Percentiles rank a stretch among this genome's conserved stretches.
Conservation (phyloP, 768 basidiomycete species). For the Suillus subalutaceus region DNA sequence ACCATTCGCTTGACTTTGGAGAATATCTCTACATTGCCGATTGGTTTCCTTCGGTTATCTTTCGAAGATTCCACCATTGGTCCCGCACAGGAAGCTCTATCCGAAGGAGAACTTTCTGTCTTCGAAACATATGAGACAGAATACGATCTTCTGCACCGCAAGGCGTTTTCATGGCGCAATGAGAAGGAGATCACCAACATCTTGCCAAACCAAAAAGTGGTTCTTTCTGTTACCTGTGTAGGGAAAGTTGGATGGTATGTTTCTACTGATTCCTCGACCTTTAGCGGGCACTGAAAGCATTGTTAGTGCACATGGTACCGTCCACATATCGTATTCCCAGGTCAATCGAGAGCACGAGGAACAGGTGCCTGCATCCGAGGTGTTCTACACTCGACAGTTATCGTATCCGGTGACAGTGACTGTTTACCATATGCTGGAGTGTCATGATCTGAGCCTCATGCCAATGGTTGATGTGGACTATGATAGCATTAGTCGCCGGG, state of each 20-base stretch:
- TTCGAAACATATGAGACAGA: constrained; percentile 93
- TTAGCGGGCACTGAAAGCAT: constrained; percentile 10
- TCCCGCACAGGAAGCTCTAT: constrained; percentile 73
- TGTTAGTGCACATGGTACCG: constrained; percentile 70
- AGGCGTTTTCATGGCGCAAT: constrained; percentile 76
- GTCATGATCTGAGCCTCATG: constrained; percentile 79
- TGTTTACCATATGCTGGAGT: constrained; percentile 94
- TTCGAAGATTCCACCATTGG: constrained; percentile 91
- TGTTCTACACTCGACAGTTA: constrained; percentile 86
- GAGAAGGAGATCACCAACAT: constrained; percentile 51
- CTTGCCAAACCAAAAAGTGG: constrained; percentile 68
- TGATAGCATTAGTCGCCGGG: constrained; percentile 24
- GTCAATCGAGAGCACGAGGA: constrained; percentile 48
- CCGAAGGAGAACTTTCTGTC: constrained; percentile 79
- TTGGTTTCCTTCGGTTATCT: constrained; percentile 83
- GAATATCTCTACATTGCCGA: constrained; percentile 79
- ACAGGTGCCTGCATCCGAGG: constrained; percentile 38
- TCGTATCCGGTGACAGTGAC: constrained; percentile 90
- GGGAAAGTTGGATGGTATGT: constrained; percentile 94
- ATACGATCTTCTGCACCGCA: constrained; percentile 72
- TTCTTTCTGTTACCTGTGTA: constrained; percentile 71
- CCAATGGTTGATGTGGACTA: constrained; percentile 45
- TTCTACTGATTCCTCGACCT: neutral
- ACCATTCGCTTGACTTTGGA: constrained; percentile 85
- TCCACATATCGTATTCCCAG: constrained; percentile 85